Evolutionary conservation across 768 basidiomycete species (phyloP).

Genomic region (Boletus speciosus): DNA sequence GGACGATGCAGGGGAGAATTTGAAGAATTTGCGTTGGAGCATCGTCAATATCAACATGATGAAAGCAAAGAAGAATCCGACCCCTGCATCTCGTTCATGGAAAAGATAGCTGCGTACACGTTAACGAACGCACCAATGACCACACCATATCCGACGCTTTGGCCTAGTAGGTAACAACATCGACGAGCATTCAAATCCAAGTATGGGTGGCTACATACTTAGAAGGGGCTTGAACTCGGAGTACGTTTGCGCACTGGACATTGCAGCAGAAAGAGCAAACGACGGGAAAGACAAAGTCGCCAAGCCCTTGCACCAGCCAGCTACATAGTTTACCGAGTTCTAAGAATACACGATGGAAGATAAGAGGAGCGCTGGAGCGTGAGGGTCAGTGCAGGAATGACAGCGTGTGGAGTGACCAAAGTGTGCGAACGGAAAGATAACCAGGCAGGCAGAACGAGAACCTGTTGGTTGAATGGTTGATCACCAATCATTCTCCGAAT

Average conservation of each 20-base stretch:
- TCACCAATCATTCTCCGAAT: neutral
- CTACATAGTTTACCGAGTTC: constrained; percentile 1
- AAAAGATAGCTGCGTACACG: neutral
- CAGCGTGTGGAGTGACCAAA: neutral
- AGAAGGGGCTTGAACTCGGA: constrained; percentile 42
- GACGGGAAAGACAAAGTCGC: neutral
- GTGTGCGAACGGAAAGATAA: constrained; percentile 4
- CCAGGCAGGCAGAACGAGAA: neutral
- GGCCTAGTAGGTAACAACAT: constrained; percentile 24
- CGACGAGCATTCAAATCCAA: neutral
- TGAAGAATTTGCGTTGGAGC: constrained; percentile 45
- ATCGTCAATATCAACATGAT: constrained; percentile 45
- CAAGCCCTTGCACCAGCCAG: neutral
- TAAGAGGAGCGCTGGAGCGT: neutral
- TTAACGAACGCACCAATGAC: constrained; percentile 37
- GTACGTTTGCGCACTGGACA: constrained; percentile 17
- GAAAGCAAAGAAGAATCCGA: constrained; percentile 49
- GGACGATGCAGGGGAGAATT: constrained; percentile 43
- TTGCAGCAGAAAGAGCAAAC: neutral
- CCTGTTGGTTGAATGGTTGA: neutral
- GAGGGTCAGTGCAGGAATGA: neutral
- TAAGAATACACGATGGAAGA: constrained; percentile 2
- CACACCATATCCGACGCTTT: constrained; percentile 49
- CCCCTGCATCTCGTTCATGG: constrained; percentile 29
- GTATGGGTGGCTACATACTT: constrained; percentile 20